Evolutionary conservation across 208 protist genomes (phyloP).

Genomic region (Leishmania arabica): DNA sequence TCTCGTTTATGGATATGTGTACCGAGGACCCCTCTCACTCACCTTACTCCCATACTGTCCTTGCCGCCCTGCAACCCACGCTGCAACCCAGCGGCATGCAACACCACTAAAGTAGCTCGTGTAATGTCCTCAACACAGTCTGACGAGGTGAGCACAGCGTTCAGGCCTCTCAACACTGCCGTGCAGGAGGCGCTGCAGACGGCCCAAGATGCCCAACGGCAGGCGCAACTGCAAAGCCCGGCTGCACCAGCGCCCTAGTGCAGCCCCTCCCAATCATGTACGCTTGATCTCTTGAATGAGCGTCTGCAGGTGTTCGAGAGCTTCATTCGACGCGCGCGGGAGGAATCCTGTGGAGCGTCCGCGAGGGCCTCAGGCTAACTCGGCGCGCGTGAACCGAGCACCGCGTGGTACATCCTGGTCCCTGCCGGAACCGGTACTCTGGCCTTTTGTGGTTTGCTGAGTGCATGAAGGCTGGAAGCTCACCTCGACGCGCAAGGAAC

Average conservation of each 20-base stretch:
- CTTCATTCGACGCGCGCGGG: slow-evolving; percentile 41
- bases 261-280: neutral
- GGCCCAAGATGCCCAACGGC: slow-evolving; percentile 1
- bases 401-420: neutral
- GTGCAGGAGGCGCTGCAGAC: slow-evolving; percentile 3
- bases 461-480: slow-evolving; percentile 1
- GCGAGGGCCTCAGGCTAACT: slow-evolving; percentile 3
- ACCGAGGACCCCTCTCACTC: neutral
- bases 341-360: slow-evolving; percentile 9
- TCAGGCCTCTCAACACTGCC: neutral
- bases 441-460: neutral
- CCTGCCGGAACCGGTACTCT: neutral
- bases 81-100: neutral
- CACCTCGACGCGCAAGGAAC: slow-evolving; percentile 30
- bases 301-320: slow-evolving; percentile 38
- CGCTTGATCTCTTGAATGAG: slow-evolving; percentile 14
- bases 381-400: neutral
- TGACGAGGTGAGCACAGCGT: neutral
- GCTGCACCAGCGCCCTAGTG: neutral
- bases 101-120: neutral
- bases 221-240: neutral
- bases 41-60: neutral
- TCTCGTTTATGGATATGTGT: neutral
- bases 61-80: neutral
- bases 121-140: neutral